Evolutionary conservation across 2,329 filamentous ascomycete species (phyloP), one percentile per base, ranked within the genome.

Genomic region (Periconia sp.): DNA sequence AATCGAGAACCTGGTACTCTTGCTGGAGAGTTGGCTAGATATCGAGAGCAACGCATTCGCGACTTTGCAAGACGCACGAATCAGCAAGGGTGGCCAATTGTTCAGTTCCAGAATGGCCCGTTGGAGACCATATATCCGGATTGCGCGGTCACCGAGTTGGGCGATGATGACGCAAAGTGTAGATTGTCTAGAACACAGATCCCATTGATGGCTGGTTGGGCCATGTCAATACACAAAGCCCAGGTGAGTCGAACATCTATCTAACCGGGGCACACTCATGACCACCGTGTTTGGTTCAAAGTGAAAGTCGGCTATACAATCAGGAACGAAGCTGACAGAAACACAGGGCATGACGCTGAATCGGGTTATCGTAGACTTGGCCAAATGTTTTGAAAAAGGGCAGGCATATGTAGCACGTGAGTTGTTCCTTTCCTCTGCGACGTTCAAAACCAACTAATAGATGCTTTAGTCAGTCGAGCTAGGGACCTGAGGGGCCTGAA

Each of bases 291-390:
- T 33, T 7, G 31, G 14, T 7, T 8, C 31, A 14, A 33, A 14
- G 31, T 33, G 7, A n/a, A 37, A n/a, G 20, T 44, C 23, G n/a
- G 23, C 41, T 11, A 41, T 11, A 18, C n/a, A 23, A 50, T 19
- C 6, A 6, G 33, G 17, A 31, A 33, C n/a, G 44, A 35, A 13
- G 19, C 17, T 51, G 17, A 51, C 45, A 56, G 11, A 6, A 17
- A n/a, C 19, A 3, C 83, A 88, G 70, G 83, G 85, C 2, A 82
- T 87, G 76, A 86, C 84, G 1, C 71, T 89, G 3, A 80, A 86
- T 18, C 77, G 77, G 3, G 83, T 84, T 1, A 75, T 80, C 1
- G 82, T 88, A 1, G 71, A 87, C 61, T 63, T 88, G 6, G 64
- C 66, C 0, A 65, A 68, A 6, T 77, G 77, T 0, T 88, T 86